Conservation (phyloP, 257 asterid genomes). For the Primulina eburnea region DNA sequence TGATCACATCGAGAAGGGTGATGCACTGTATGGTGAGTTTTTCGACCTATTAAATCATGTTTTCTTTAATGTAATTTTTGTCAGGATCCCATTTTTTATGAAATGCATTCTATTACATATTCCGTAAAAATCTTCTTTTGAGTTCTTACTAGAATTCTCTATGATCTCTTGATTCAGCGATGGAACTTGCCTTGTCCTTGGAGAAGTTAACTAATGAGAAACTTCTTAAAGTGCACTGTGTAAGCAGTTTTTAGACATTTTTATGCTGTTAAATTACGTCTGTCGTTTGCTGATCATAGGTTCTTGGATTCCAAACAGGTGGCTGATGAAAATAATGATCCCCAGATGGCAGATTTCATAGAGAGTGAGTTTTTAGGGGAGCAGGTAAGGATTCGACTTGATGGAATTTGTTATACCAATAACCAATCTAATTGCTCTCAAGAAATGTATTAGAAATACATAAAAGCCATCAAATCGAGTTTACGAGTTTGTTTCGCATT, state of each 20-base stretch:
- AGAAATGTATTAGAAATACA: neutral
- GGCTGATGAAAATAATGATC: slow-evolving; percentile 59
- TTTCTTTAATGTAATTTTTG: neutral
- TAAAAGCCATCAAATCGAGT: neutral
- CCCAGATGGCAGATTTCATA: slow-evolving; percentile 60
- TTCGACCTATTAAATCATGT: neutral
- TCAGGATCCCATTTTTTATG: neutral
- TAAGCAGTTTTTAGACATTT: slow-evolving; percentile 30
- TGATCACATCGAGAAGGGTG: slow-evolving; percentile 79
- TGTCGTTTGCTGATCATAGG: neutral
- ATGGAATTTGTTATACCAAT: neutral
- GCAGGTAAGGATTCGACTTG: slow-evolving; percentile 44
- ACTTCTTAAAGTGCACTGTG: slow-evolving; percentile 54
- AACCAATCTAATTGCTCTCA: neutral
- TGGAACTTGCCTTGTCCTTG: slow-evolving; percentile 74
- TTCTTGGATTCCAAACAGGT: slow-evolving; percentile 37
- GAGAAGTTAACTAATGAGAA: slow-evolving; percentile 66
- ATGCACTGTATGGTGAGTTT: slow-evolving; percentile 64
- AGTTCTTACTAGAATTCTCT: neutral
- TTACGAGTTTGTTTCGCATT: neutral
- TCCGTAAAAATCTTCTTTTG: neutral
- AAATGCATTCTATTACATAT: neutral
- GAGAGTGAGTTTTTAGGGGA: slow-evolving; percentile 68
- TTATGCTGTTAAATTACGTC: neutral
- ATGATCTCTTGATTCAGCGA: slow-evolving; percentile 46